A percentile compares a stretch with the other conserved stretches of the same genome.
These are phyloP conservation scores for Vitis cinerea DNA, from an alignment of 164 flowering plant genomes.

Conservation along the genomic window DNA sequence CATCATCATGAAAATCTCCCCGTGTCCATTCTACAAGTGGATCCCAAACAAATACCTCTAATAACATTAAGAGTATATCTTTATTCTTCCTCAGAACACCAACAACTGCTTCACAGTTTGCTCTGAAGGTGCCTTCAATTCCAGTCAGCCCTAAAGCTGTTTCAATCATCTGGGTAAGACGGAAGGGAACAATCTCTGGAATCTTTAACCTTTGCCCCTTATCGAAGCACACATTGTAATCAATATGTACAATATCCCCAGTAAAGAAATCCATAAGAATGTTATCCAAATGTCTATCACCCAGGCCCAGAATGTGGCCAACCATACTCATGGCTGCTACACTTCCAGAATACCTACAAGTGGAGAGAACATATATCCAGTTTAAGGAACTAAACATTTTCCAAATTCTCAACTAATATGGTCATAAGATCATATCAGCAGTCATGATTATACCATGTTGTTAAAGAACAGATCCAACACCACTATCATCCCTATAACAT, in stretches of 20 bases:
- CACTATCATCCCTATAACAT: background rate
- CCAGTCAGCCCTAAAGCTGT: conserved; percentile 94
- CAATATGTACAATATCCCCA: conserved; percentile 95
- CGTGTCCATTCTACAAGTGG: conserved; percentile 99
- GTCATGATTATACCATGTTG: background rate
- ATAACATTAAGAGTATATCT: conserved; percentile 81
- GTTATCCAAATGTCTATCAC: conserved; percentile 97
- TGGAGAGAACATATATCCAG: conserved; percentile 6
- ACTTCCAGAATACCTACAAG: conserved; percentile 82
- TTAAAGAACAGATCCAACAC: background rate
- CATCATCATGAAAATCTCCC: conserved; percentile 96
- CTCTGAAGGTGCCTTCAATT: conserved; percentile 82
- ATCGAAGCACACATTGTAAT: conserved; percentile 96
- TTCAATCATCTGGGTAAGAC: conserved; percentile 94
- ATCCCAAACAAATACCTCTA: conserved; percentile 97
- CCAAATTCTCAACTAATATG: background rate
- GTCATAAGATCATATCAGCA: conserved; percentile 5
- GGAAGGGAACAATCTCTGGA: conserved; percentile 98
- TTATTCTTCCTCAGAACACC: conserved; percentile 82
- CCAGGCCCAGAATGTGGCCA: conserved; percentile 90
- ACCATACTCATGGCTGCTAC: conserved; percentile 98
- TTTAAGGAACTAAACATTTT: background rate
- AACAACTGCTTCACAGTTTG: conserved; percentile 90
- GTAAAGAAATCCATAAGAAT: conserved; percentile 82
- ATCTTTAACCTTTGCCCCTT: conserved; percentile 90